These are phyloP conservation scores for Melanogaster broomeanus DNA, from an alignment of 768 basidiomycete species.

Conservation along the genomic window DNA sequence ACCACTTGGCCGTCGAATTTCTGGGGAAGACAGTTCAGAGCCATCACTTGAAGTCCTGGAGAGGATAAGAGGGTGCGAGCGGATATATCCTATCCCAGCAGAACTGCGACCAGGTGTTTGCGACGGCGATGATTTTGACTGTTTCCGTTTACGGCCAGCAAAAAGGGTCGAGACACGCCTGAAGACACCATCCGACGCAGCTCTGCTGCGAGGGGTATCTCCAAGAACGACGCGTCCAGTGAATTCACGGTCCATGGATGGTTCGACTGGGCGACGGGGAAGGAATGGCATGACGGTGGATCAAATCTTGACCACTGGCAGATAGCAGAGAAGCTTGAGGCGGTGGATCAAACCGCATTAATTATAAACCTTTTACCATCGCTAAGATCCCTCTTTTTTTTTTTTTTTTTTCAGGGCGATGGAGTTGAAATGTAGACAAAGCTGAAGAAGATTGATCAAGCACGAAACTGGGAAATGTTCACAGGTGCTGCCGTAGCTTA, in stretches of 20 bases:
- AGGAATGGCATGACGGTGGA: conserved; percentile 28
- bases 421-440: too few species aligned
- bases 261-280: conserved; percentile 30
- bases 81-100: conserved; percentile 18
- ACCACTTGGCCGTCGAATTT: conserved; percentile 34
- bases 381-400: too few species aligned
- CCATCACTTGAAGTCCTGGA: conserved; percentile 25
- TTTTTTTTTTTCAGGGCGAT: too few species aligned
- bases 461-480: too few species aligned
- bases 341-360: conserved; percentile 6
- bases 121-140: conserved; percentile 13
- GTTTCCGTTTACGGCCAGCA: conserved; percentile 20
- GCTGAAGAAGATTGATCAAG: too few species aligned
- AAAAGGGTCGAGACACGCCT: conserved; percentile 31
- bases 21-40: conserved; percentile 25
- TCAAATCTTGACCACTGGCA: neutral
- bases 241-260: conserved; percentile 3
- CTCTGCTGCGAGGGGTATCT: conserved; percentile 17
- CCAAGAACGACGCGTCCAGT: conserved; percentile 2
- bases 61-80: conserved; percentile 13
- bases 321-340: neutral
- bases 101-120: conserved; percentile 2
- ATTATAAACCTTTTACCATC: too few species aligned
- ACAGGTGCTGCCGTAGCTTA: too few species aligned
- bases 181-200: conserved; percentile 27